Evolutionary conservation across 78 protist genomes (phyloP).

Genomic region (Speleostelium caveatum): DNA sequence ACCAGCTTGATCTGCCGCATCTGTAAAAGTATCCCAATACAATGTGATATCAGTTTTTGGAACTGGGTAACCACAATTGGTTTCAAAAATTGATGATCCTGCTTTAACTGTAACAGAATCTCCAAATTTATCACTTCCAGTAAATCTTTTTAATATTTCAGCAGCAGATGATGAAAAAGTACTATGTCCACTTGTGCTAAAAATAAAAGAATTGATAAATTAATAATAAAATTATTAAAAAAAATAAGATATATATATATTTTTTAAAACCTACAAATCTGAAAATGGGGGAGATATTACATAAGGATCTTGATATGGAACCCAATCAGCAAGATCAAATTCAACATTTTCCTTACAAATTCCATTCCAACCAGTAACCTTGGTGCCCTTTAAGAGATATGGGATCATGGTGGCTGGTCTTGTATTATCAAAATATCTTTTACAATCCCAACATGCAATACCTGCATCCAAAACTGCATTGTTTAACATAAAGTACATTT

Average conservation of each 20-base stretch:
- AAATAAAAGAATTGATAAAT: no score
- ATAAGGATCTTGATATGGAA: constrained; percentile 40
- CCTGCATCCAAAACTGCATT: constrained; percentile 53
- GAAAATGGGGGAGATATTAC: constrained; percentile 30
- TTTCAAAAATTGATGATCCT: constrained; percentile 29
- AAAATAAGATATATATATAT: background rate
- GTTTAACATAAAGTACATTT: constrained; percentile 33
- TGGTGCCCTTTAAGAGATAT: constrained; percentile 5
- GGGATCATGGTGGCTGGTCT: constrained; percentile 65
- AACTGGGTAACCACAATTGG: constrained; percentile 12
- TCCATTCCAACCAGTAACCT: constrained; percentile 45
- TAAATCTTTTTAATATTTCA: constrained; percentile 17
- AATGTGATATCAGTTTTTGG: constrained; percentile 11
- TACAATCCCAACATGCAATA: constrained; percentile 50
- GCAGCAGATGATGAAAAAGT: constrained; percentile 37
- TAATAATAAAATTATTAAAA: background rate
- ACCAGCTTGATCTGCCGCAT: constrained; percentile 36
- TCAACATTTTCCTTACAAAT: constrained; percentile 15
- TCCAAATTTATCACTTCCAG: constrained; percentile 42
- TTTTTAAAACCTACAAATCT: constrained; percentile 7
- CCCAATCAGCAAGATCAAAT: constrained; percentile 21
- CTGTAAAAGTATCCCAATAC: constrained; percentile 45
- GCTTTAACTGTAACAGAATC: constrained; percentile 7
- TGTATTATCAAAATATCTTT: constrained; percentile 38
- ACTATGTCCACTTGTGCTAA: constrained; percentile 42